Conservation (phyloP, 2,329 filamentous ascomycete species). For the Ophiostoma australiae region DNA sequence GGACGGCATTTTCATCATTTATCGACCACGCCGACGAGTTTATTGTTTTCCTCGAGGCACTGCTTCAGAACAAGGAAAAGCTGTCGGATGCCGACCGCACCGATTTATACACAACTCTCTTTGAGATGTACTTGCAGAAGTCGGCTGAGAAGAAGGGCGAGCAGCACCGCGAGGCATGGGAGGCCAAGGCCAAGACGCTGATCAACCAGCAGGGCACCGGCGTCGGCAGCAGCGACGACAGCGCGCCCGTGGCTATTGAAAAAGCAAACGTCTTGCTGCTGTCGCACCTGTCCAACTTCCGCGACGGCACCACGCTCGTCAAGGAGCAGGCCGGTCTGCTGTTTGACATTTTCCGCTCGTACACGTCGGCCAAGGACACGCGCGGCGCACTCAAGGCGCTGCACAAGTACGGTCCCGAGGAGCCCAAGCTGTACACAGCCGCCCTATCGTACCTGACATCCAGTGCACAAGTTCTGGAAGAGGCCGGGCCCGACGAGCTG, state of each 20-base stretch:
- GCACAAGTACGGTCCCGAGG: constrained; percentile 83
- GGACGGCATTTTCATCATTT: constrained; percentile 91
- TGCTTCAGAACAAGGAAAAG: constrained; percentile 59
- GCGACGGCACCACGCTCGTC: constrained; percentile 84
- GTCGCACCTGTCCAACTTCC: constrained; percentile 86
- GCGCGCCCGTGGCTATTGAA: constrained; percentile 67
- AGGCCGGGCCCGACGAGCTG: constrained; percentile 78
- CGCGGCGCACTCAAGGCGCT: constrained; percentile 83
- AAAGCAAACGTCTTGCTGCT: constrained; percentile 90
- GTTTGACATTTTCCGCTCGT: constrained; percentile 95
- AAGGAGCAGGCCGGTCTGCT: constrained; percentile 88
- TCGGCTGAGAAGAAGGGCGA: constrained; percentile 68
- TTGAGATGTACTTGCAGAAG: constrained; percentile 96
- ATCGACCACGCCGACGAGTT: constrained; percentile 92
- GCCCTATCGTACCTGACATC: constrained; percentile 92
- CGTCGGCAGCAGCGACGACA: constrained; percentile 30
- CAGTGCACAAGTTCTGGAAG: constrained; percentile 70
- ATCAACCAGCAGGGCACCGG: constrained; percentile 55
- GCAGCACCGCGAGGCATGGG: constrained; percentile 70
- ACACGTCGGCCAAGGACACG: constrained; percentile 88
- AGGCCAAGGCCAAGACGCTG: constrained; percentile 80
- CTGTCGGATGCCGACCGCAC: constrained; percentile 70
- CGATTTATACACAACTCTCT: constrained; percentile 89
- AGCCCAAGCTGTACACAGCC: constrained; percentile 87
- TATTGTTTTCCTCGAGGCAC: constrained; percentile 85